Percentiles rank a stretch among this genome's conserved stretches.
These are phyloP conservation scores for Maudiozyma serrabonitensis DNA, from an alignment of 805 yeast species.

Conservation along the genomic window DNA sequence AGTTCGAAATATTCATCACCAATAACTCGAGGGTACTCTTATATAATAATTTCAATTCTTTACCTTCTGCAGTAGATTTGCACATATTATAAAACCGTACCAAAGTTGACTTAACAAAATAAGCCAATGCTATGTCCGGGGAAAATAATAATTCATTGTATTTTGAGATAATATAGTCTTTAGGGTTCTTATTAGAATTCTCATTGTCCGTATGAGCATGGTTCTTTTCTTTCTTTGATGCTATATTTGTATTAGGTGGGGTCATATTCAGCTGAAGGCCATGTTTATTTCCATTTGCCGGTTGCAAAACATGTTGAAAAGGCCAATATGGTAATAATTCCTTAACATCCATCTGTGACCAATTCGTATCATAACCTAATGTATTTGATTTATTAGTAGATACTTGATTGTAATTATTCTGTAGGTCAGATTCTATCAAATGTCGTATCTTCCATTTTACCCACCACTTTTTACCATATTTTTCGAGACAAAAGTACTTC, in stretches of 20 bases:
- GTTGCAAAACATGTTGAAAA: background rate
- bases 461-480: slow-evolving; percentile 15
- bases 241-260: slow-evolving; percentile 4
- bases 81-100: slow-evolving; percentile 39
- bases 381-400: background rate
- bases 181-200: slow-evolving; percentile 11
- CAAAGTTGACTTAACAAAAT: slow-evolving; percentile 41
- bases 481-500: slow-evolving; percentile 10
- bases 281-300: background rate
- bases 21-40: slow-evolving; percentile 25
- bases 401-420: background rate
- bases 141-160: slow-evolving; percentile 31
- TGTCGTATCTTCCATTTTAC: slow-evolving; percentile 5
- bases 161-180: slow-evolving; percentile 20
- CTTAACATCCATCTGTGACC: background rate
- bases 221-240: background rate
- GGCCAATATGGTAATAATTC: background rate
- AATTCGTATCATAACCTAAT: background rate
- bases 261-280: slow-evolving; percentile 3
- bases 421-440: slow-evolving; percentile 5
- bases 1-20: slow-evolving; percentile 29
- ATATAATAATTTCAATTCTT: slow-evolving; percentile 8
- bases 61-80: slow-evolving; percentile 9
- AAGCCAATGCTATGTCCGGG: slow-evolving; percentile 29
- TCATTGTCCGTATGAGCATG: background rate